Evolutionary conservation across 139 green algal genomes (phyloP), one percentile per base, ranked within the genome.

Genomic region (Pleodorina starrii): DNA sequence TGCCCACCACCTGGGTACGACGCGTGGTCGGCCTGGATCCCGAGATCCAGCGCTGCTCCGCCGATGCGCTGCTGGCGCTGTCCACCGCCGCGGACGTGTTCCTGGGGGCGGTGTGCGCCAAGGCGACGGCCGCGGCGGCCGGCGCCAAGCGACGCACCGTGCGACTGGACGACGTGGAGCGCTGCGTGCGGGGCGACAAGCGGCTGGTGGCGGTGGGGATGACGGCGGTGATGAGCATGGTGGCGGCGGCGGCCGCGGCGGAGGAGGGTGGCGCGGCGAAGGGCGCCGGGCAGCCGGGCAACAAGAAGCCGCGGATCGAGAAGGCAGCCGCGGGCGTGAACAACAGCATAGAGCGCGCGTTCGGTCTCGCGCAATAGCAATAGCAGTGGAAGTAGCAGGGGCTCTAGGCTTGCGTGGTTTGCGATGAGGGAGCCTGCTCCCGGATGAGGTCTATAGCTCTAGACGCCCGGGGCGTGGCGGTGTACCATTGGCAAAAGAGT

Each of bases 171-270:
- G 84, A 89, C 48, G 21, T 89, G 3, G 71, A 72, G 51, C 72
- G 40, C 25, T 60, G 48, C 29, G 71, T 89, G 11, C 48, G 71
- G 7, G 40, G n/a, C 29, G 84, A 89, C 48, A 87, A 87, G 48
- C 86, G 90, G 11, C 81, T 93, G 29, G 75, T 79, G n/a, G 40
- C 73, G 7, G 86, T 68, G 5, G 90, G 90, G 1, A 11, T 93
- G 0, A 76, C 17, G 9, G 82, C 82, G 7, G 82, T 88, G n/a
- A 51, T 68, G 9, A 46, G 25, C 44, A 79, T 71, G 82, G 82
- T 88, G 44, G 14, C 63, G 0, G 82, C 82, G 10, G 44, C 44
- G 35, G 66, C 46, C 19, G 38, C 66, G 1, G 66, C 50, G 16
- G 82, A 73, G 21, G 60, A 87, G 43, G n/a, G n/a, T n/a, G n/a